Conservation (phyloP, 495 filamentous ascomycete genomes). For the Daldinia vernicosa region DNA sequence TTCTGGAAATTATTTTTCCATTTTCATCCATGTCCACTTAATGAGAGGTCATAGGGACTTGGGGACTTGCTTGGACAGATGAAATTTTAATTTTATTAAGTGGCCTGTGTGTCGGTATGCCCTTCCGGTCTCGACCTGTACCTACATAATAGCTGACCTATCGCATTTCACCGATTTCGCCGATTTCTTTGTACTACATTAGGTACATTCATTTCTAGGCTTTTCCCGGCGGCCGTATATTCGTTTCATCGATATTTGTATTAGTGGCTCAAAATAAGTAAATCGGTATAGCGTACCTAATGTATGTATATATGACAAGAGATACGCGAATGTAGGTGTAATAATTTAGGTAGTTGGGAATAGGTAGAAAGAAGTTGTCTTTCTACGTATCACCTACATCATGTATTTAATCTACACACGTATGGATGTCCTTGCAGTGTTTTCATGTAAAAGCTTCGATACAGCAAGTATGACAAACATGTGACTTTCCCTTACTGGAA, state of each 20-base stretch:
- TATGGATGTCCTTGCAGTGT: no score
- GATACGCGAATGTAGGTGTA: constrained; percentile 2
- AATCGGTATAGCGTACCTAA: background rate
- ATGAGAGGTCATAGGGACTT: constrained; percentile 5
- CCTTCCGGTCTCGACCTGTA: background rate
- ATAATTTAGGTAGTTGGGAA: background rate
- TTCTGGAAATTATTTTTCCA: background rate
- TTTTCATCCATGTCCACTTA: constrained; percentile 18
- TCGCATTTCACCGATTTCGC: constrained; percentile 12
- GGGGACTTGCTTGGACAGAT: no score
- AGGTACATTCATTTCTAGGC: background rate
- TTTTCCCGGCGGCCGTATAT: background rate
- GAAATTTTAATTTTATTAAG: constrained; percentile 6
- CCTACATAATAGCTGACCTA: constrained; percentile 10
- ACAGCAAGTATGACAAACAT: no score
- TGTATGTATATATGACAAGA: background rate
- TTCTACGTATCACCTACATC: background rate
- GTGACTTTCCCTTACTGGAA: background rate
- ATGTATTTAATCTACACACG: no score
- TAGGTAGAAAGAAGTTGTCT: background rate
- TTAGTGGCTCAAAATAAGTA: background rate
- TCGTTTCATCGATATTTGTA: no score
- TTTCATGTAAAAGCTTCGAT: background rate
- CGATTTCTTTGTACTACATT: background rate
- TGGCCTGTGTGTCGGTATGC: constrained; percentile 25